These are phyloP conservation scores for Lignosus rhinocerotis DNA, from an alignment of 1,284 basidiomycete genomes.

Conservation along the genomic window DNA sequence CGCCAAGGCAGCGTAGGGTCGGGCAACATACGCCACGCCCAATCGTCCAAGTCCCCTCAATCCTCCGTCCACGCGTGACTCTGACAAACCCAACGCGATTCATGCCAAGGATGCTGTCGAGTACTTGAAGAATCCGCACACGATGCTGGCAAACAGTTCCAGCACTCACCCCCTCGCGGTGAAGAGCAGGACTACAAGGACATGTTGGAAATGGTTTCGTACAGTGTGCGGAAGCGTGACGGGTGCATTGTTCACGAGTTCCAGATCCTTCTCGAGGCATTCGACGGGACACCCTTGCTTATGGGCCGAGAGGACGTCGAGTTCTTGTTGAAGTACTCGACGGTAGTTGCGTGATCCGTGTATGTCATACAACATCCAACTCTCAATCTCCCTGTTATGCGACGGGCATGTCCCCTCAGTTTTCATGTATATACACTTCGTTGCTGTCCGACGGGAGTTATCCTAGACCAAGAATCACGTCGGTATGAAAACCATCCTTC, in stretches of 20 bases:
- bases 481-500: not conserved
- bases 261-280: not conserved
- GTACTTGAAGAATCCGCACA: constrained; percentile 2
- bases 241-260: constrained; percentile 7
- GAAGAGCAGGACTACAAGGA: constrained; percentile 4
- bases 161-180: not conserved
- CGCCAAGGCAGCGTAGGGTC: not conserved
- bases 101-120: not conserved
- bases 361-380: not conserved
- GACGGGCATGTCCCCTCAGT: not conserved
- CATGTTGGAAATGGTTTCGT: constrained; percentile 7
- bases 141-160: constrained; percentile 7
- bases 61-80: not conserved
- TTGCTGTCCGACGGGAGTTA: too few relatives aligned
- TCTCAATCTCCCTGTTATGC: not conserved
- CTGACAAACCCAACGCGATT: not conserved
- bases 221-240: constrained; percentile 3
- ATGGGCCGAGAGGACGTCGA: constrained; percentile 4
- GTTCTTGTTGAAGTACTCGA: constrained; percentile 4
- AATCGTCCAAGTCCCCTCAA: not conserved
- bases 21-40: not conserved
- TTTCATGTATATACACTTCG: too few relatives aligned
- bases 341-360: not conserved
- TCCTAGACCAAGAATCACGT: constrained; percentile 75
- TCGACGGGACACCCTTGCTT: not conserved